Evolutionary conservation across 495 filamentous ascomycete species (phyloP).

Genomic region (Choiromyces venosus): DNA sequence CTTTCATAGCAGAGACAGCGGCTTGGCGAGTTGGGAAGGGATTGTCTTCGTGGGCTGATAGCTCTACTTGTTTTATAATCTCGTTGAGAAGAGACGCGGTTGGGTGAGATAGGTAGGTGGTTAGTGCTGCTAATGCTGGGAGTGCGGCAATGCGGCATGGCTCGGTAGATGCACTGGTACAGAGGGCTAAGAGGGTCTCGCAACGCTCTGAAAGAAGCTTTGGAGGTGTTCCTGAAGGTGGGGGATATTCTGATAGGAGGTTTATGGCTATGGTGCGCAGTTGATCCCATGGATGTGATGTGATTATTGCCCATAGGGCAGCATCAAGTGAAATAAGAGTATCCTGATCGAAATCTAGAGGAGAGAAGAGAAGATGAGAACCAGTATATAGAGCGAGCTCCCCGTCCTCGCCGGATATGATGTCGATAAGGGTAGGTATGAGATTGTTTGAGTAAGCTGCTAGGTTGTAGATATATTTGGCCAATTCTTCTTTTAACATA

Average conservation of each 20-base stretch:
- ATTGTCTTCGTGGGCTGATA: slow-evolving; percentile 28
- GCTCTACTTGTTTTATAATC: slow-evolving; percentile 10
- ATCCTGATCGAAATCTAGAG: slow-evolving; percentile 10
- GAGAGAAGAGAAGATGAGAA: slow-evolving; percentile 6
- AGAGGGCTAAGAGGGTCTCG: slow-evolving; percentile 8
- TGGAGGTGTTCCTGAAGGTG: background rate
- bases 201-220: slow-evolving; percentile 15
- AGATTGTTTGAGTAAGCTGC: background rate
- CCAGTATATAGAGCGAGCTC: slow-evolving; percentile 17
- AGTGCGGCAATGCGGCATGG: slow-evolving; percentile 30
- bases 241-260: slow-evolving; percentile 15
- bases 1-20: slow-evolving; percentile 25
- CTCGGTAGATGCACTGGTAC: slow-evolving; percentile 15
- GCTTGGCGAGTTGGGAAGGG: slow-evolving; percentile 28
- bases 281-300: slow-evolving; percentile 28
- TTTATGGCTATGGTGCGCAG: slow-evolving; percentile 25
- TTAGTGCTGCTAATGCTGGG: slow-evolving; percentile 18
- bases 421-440: background rate
- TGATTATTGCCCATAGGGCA: slow-evolving; percentile 19
- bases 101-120: background rate
- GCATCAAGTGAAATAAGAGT: slow-evolving; percentile 12
- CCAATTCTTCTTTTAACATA: slow-evolving; percentile 29
- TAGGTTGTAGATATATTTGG: slow-evolving; percentile 14
- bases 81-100: slow-evolving; percentile 6
- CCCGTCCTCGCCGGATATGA: slow-evolving; percentile 22